These are phyloP conservation scores for Saturnispora hagleri DNA, from an alignment of 805 yeast genomes.

Conservation along the genomic window DNA sequence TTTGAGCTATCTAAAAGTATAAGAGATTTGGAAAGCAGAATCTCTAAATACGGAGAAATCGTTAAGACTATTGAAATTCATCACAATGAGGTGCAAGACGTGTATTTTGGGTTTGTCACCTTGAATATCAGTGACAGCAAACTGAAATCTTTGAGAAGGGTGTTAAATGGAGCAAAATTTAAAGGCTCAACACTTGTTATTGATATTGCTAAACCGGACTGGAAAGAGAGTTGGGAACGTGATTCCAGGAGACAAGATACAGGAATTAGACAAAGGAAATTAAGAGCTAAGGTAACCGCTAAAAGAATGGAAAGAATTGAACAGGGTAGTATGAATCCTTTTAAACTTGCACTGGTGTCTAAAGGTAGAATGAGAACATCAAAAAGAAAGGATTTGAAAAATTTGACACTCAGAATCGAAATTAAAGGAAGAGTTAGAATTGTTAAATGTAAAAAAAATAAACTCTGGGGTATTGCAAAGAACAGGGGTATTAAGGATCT, in stretches of 20 bases:
- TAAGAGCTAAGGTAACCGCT: constrained; percentile 27
- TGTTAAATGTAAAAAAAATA: constrained; percentile 57
- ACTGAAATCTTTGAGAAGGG: constrained; percentile 40
- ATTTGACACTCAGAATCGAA: constrained; percentile 56
- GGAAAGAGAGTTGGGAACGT: constrained; percentile 35
- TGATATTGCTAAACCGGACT: constrained; percentile 53
- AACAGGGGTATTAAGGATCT: constrained; percentile 51
- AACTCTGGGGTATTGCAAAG: constrained; percentile 87
- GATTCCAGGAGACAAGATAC: constrained; percentile 36
- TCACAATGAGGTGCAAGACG: constrained; percentile 45
- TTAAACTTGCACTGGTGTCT: constrained; percentile 13
- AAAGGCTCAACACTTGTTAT: constrained; percentile 64
- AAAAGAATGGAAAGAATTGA: constrained; percentile 33
- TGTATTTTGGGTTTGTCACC: constrained; percentile 58
- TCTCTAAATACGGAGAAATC: constrained; percentile 55
- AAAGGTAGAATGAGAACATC: constrained; percentile 56
- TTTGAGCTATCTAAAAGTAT: constrained; percentile 36
- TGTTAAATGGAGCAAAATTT: constrained; percentile 63
- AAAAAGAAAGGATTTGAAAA: constrained; percentile 42
- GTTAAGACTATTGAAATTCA: constrained; percentile 39
- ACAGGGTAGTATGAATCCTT: constrained; percentile 36
- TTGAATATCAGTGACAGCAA: constrained; percentile 40
- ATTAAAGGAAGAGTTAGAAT: constrained; percentile 48
- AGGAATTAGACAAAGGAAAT: constrained; percentile 21
- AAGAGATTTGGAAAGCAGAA: constrained; percentile 42